These are phyloP conservation scores for Termitomyces sp. DNA, from an alignment of 768 basidiomycete species.

Conservation along the genomic window DNA sequence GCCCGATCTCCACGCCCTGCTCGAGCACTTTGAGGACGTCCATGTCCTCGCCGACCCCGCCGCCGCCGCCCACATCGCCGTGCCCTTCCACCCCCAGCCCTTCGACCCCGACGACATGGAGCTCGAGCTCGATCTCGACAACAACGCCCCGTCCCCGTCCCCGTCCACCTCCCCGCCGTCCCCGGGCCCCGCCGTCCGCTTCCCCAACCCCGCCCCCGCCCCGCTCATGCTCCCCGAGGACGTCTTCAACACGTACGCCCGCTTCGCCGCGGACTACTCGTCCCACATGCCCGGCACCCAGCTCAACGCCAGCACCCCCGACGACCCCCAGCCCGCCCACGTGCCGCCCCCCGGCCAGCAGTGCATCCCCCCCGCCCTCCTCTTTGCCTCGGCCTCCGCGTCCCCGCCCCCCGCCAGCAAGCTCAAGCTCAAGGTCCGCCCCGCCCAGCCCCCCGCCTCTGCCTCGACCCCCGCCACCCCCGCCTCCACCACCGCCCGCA, in stretches of 20 bases:
- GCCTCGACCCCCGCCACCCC: slow-evolving; percentile 21
- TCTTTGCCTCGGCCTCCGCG: slow-evolving; percentile 17
- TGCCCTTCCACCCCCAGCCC: slow-evolving; percentile 44
- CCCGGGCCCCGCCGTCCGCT: slow-evolving; percentile 41
- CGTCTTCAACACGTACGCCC: slow-evolving; percentile 67
- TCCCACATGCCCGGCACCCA: slow-evolving; percentile 60
- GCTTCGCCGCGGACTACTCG: slow-evolving; percentile 60
- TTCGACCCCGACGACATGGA: slow-evolving; percentile 72
- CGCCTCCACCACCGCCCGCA: slow-evolving; percentile 17
- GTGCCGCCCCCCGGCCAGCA: slow-evolving; percentile 15
- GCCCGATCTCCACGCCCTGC: slow-evolving; percentile 72
- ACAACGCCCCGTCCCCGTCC: slow-evolving; percentile 41
- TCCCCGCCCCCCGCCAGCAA: slow-evolving; percentile 15
- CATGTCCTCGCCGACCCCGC: slow-evolving; percentile 68
- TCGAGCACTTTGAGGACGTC: slow-evolving; percentile 90
- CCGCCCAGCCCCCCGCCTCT: slow-evolving; percentile 6
- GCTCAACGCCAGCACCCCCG: slow-evolving; percentile 30
- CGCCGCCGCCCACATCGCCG: slow-evolving; percentile 36
- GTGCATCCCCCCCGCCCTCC: slow-evolving; percentile 22
- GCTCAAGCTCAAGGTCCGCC: slow-evolving; percentile 22
- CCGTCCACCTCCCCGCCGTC: slow-evolving; percentile 39
- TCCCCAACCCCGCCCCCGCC: slow-evolving; percentile 6
- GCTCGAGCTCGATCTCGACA: slow-evolving; percentile 60
- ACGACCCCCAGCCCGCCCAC: not conserved
- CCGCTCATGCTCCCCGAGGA: slow-evolving; percentile 42